phyloP scores from a whole-genome alignment of 2,329 filamentous ascomycete species.

The Pseudocercospora musae region DNA sequence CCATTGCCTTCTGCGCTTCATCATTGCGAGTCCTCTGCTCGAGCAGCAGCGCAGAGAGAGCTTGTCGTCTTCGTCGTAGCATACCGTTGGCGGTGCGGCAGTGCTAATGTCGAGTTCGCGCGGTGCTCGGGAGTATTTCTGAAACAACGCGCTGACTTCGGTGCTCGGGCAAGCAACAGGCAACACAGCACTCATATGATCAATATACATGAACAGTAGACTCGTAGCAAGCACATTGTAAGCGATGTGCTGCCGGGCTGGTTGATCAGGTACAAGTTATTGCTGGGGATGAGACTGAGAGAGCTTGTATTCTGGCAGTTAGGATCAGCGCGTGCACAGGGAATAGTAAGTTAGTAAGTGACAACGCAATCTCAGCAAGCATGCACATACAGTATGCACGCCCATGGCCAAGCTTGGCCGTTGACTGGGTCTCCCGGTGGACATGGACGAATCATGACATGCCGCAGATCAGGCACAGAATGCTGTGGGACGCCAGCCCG shows the following conservation, averaged over 20 bases:
- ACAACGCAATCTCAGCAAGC: not conserved
- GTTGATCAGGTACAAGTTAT: no score
- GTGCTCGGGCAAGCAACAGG: not conserved
- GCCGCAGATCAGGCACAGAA: not conserved
- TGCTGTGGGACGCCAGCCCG: not conserved
- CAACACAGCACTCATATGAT: not conserved
- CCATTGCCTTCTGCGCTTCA: not conserved
- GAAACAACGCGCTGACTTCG: not conserved
- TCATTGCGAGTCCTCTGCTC: not conserved
- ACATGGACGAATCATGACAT: not conserved
- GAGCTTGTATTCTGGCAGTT: not conserved
- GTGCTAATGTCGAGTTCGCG: not conserved
- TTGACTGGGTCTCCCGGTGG: not conserved
- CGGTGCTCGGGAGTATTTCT: not conserved
- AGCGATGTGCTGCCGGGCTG: not conserved
- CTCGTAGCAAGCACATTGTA: not conserved
- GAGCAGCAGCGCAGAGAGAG: not conserved
- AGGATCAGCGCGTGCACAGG: not conserved
- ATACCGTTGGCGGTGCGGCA: no score
- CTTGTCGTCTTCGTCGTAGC: not conserved
- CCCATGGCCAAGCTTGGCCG: not conserved
- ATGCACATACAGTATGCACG: no score
- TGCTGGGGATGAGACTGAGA: not conserved
- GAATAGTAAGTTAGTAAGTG: no score
- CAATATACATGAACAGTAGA: not conserved